A percentile compares a stretch with the other conserved stretches of the same genome.
Evolutionary conservation across 495 filamentous ascomycete genomes (phyloP).

Genomic region (Thermochaetoides thermophila): DNA sequence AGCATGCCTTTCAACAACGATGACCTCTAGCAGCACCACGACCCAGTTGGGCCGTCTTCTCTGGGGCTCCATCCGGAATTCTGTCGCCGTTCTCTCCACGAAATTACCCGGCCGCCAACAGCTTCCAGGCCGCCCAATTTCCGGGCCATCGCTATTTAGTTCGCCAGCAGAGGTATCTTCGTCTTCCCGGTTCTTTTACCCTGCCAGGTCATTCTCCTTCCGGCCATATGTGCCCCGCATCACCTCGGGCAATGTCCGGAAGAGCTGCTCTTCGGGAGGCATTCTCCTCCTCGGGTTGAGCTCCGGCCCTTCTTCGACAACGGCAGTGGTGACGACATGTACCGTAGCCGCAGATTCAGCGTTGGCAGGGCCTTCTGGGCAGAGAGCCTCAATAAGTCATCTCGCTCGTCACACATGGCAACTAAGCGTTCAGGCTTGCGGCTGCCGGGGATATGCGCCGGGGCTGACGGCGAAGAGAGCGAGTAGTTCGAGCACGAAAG

Average conservation of each 20-base stretch:
- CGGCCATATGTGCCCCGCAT: conserved; percentile 8
- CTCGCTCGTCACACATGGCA: conserved; percentile 25
- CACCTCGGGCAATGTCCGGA: conserved; percentile 19
- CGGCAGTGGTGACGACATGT: conserved; percentile 26
- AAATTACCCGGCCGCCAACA: conserved; percentile 18
- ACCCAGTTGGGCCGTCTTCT: conserved; percentile 31
- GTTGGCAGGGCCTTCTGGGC: conserved; percentile 16
- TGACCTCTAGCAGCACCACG: conserved; percentile 29
- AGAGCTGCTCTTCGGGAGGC: conserved; percentile 30
- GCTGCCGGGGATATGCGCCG: conserved; percentile 6
- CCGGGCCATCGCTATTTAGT: conserved; percentile 4
- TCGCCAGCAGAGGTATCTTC: too few species aligned
- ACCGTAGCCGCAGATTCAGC: conserved; percentile 26
- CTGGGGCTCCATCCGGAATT: conserved; percentile 30
- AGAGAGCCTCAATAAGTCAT: conserved; percentile 23
- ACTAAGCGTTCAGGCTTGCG: conserved; percentile 14
- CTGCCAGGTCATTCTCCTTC: conserved; percentile 8
- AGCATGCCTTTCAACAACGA: conserved; percentile 30
- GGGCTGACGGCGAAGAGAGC: conserved; percentile 9
- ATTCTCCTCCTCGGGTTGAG: conserved; percentile 24
- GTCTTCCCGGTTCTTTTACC: conserved; percentile 11
- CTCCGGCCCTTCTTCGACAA: conserved; percentile 25
- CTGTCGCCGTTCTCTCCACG: conserved; percentile 20
- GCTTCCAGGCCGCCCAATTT: conserved; percentile 7
- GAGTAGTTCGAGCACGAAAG: conserved; percentile 24